Base-by-base conservation (phyloP, 2,329 filamentous ascomycete genomes). In the Cladophialophora immunda region DNA sequence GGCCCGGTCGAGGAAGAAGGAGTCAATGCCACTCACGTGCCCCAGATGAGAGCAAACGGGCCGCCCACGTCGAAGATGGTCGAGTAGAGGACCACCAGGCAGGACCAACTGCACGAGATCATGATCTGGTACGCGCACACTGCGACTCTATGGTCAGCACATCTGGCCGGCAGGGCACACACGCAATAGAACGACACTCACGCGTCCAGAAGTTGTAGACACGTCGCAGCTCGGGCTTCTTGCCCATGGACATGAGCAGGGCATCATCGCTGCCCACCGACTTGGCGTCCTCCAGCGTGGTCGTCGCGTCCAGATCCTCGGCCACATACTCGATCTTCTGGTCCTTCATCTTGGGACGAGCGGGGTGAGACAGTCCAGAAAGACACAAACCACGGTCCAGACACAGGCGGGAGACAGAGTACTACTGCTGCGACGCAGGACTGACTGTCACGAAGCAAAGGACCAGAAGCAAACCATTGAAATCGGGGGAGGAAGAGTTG, bases 181-280 rank as follows among this genome's bases (percentile, higher is more conserved):
- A 22, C 9, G 36, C 38, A 30, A 32, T 38, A 8, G 56, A 6
- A 27, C 27, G n/a, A 17, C 45, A 68, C 66, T 36, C 62, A 68
- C 66, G 36, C 25, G 65, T 70, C 68, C 68, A 70, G 60, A 70
- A 70, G 22, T 70, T 70, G 62, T 68, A 70, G 36, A 70, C 68
- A 30, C 68, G 68, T 52, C 50, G 58, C 62, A 70, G 47, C 47
- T 70, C 68, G 45, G 68, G 68, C 62, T 66, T 68, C 63, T 70
- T 70, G 66, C 68, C 68, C 68, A 70, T 70, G 13, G 65, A 68
- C 65, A 70, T 65, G 47, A 70, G 65, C 17, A 68, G 57, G 17
- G 66, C 65, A 66, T 70, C 68, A 41, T 70, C 68, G 53, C 62
- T 68, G 45, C 34, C 66, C n/a, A 70, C 6, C 3, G 62, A 64